Evolutionary conservation across 1,284 basidiomycete genomes (phyloP).

Genomic region (Schizopora paradoxa): DNA sequence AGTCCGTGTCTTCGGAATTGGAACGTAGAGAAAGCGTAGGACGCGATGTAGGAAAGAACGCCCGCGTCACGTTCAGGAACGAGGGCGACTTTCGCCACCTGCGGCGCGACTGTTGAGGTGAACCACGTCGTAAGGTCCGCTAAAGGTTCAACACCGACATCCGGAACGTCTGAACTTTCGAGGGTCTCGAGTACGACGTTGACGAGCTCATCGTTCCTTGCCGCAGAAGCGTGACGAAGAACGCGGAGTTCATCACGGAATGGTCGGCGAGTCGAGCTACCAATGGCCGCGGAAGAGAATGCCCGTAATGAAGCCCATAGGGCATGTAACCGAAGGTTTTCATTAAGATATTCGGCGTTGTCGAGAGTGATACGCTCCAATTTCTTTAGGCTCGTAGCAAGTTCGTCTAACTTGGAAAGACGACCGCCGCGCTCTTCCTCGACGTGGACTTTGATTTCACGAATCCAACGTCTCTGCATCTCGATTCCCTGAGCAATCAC

Average conservation of each 20-base stretch:
- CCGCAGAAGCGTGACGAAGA: constrained; percentile 68
- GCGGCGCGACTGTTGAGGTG: constrained; percentile 76
- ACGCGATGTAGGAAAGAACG: constrained; percentile 83
- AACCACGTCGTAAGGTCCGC: constrained; percentile 91
- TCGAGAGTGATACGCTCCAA: constrained; percentile 89
- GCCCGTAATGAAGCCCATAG: constrained; percentile 75
- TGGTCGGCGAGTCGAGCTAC: constrained; percentile 59
- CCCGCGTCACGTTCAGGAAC: constrained; percentile 89
- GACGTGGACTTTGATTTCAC: constrained; percentile 92
- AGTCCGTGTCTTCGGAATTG: constrained; percentile 76
- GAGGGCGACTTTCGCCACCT: constrained; percentile 82
- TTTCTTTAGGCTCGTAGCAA: constrained; percentile 85
- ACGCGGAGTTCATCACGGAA: constrained; percentile 90
- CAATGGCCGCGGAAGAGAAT: constrained; percentile 48
- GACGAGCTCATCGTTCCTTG: constrained; percentile 66
- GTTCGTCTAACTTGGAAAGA: constrained; percentile 90
- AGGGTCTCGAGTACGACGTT: constrained; percentile 66
- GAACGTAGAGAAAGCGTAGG: constrained; percentile 69
- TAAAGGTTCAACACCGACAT: constrained; percentile 87
- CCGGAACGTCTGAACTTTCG: constrained; percentile 71
- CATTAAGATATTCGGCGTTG: constrained; percentile 85
- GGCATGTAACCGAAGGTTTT: constrained; percentile 82
- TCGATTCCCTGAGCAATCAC: constrained; percentile 97
- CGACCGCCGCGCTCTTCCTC: constrained; percentile 96
- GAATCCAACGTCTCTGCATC: constrained; percentile 93